Base-by-base conservation (phyloP, 2,329 filamentous ascomycete genomes). In the Tolypocladium paradoxum region DNA sequence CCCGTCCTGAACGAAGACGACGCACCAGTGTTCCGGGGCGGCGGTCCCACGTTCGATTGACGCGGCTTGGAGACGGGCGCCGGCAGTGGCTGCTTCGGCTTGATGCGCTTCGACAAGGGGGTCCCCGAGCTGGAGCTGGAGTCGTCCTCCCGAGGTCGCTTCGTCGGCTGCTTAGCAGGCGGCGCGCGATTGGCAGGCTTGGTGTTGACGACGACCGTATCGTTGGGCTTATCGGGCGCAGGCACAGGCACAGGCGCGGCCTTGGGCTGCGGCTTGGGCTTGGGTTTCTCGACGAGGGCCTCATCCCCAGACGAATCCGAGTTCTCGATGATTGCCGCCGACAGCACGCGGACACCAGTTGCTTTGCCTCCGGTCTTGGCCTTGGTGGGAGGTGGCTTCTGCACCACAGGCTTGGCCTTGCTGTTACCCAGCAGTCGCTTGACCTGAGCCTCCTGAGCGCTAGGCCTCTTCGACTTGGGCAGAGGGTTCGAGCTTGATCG, bases 71-170 rank as follows among this genome's bases (percentile, higher is more conserved):
- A 57, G 56, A 59, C 58, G 22, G 61, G 54, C 6, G 58, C 59
- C 36, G 66, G 61, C 37, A 70, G 55, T 5, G 71, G 63, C 53
- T 73, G 73, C 62, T 73, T 75, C 24, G 73, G 67, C 69, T 81
- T 81, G 58, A 76, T 69, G n/a, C 79, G 75, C 66, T 82, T 82
- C 61, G 73, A 77, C 12, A 83, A 67, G 3, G 79, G 79, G 12
- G 76, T 78, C 16, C 77, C 77, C 0, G 80, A 83, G 65, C 79
- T 82, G 2, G 79, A 83, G 60, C 78, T 81, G 53, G 78, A 79
- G 57, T 81, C 78, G 16, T 70, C 70, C 11, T 79, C 78, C 2
- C 78, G 76, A 2, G 72, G 62, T 35, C 81, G 77, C 67, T 85
- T 84, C 40, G 59, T 56, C 12, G 68, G 63, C 33, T 36, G 62